Evolutionary conservation across 148 eudicot species (phyloP).

Genomic region (Cornus kousa): DNA sequence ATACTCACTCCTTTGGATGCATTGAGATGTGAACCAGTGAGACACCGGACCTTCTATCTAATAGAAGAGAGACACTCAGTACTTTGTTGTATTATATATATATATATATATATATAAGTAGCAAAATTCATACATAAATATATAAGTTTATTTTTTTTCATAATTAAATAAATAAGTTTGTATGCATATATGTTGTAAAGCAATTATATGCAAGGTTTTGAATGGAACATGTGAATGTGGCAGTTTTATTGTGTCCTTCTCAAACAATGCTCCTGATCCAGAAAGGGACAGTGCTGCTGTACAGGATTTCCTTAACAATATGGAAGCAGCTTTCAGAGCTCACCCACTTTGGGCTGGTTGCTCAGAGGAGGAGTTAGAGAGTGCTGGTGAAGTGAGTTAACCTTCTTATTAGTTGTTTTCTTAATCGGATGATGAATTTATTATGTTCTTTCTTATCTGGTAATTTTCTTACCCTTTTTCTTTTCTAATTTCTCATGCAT

Average conservation of each 20-base stretch:
- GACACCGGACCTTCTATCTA: too few relatives aligned
- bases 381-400: constrained; percentile 88
- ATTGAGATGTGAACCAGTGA: too few relatives aligned
- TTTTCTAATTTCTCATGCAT: not conserved
- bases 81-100: too few relatives aligned
- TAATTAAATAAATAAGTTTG: too few relatives aligned
- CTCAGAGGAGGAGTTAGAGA: constrained; percentile 90
- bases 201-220: not conserved
- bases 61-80: too few relatives aligned
- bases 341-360: constrained; percentile 95
- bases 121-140: too few relatives aligned
- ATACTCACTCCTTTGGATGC: too few relatives aligned
- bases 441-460: not conserved
- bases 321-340: constrained; percentile 92
- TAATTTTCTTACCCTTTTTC: not conserved
- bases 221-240: constrained; percentile 8
- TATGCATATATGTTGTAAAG: not conserved
- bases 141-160: too few relatives aligned
- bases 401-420: constrained; percentile 6
- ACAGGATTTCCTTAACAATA: constrained; percentile 80
- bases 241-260: constrained; percentile 92
- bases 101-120: too few relatives aligned
- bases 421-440: not conserved
- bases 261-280: constrained; percentile 77
- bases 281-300: constrained; percentile 92